Conservation (phyloP, 805 yeast genomes). For the Ogataea allantospora region DNA sequence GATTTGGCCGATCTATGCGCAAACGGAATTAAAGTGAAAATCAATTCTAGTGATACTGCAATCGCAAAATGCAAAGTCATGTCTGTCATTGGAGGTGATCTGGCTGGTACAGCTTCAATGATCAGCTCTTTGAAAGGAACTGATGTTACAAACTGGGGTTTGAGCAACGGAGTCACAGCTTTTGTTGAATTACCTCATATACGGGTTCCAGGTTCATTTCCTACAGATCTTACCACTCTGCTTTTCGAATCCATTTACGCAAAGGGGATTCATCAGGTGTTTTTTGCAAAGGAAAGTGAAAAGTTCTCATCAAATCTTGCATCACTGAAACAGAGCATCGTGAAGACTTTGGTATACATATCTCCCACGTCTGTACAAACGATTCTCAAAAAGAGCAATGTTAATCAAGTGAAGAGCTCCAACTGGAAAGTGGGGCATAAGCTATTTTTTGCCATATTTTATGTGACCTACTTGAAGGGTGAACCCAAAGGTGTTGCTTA, state of each 20-base stretch:
- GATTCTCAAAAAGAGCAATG: slow-evolving; percentile 9
- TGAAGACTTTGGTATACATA: slow-evolving; percentile 2
- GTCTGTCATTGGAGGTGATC: slow-evolving; percentile 14
- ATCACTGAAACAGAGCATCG: slow-evolving; percentile 5
- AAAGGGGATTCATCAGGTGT: slow-evolving; percentile 15
- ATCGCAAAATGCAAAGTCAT: slow-evolving; percentile 7
- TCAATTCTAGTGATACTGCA: background rate
- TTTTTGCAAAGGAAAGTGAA: slow-evolving; percentile 4
- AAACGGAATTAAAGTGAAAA: slow-evolving; percentile 11
- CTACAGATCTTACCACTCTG: slow-evolving; percentile 12
- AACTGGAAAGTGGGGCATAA: slow-evolving; percentile 16
- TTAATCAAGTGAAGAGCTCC: slow-evolving; percentile 9
- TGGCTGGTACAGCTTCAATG: slow-evolving; percentile 17
- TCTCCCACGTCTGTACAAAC: slow-evolving; percentile 5
- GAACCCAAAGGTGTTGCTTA: background rate
- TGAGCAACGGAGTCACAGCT: slow-evolving; percentile 13
- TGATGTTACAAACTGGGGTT: slow-evolving; percentile 10
- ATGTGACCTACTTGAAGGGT: slow-evolving; percentile 6
- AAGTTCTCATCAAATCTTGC: background rate
- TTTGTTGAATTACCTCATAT: slow-evolving; percentile 15
- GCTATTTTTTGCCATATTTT: slow-evolving; percentile 13
- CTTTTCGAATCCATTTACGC: slow-evolving; percentile 15
- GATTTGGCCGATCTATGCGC: slow-evolving; percentile 12
- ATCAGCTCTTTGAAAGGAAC: slow-evolving; percentile 12
- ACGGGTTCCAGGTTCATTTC: slow-evolving; percentile 11